Base-by-base conservation (phyloP, 1,139 yeast genomes). In the Yueomyces sp. region DNA sequence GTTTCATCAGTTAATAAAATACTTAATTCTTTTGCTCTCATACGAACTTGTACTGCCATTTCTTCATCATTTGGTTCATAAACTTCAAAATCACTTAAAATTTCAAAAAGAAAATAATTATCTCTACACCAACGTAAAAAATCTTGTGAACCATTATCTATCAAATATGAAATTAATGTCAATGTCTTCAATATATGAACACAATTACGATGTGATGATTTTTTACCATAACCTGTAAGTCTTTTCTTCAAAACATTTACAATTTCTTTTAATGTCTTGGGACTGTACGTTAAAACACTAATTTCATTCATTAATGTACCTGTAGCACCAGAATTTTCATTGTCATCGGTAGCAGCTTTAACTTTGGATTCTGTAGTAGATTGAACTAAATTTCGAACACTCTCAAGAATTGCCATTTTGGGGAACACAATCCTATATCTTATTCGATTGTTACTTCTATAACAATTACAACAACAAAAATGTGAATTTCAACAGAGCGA, bases 261-360 rank as follows among this genome's bases (percentile, higher is more conserved):
- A 19, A 59, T 55, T 40, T 59, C 64, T 37, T 52, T 52, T 32
- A 57, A 40, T 1, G 63, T 57, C 46, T 54, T 57, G 25, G 55
- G 48, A 44, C 56, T 57, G 39, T 58, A 59, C 1, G 63, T 59
- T 34, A 59, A 43, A 1, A 58, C 56, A n/a, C 60, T 55, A 6
- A 59, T 54, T 43, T 59, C 63, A 46, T 53, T 58, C 62, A 59
- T 59, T 35, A 59, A 43, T 4, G 64, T 50, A 9, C 60, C 61
- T 3, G 59, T 57, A 5, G 60, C 58, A 31, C 62, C 60, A 26
- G 47, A 42, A 19, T 39, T 45, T 39, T 57, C 62, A 43, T 53
- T 49, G 28, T 58, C 62, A 48, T 57, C 58, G 4, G 63, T 59
- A 4, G 60, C 60, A 27, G 51, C 52, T 43, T 45, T 53, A 7